Conservation (phyloP, 192 early-diverging fungal genomes). For the Coemansia sp. region DNA sequence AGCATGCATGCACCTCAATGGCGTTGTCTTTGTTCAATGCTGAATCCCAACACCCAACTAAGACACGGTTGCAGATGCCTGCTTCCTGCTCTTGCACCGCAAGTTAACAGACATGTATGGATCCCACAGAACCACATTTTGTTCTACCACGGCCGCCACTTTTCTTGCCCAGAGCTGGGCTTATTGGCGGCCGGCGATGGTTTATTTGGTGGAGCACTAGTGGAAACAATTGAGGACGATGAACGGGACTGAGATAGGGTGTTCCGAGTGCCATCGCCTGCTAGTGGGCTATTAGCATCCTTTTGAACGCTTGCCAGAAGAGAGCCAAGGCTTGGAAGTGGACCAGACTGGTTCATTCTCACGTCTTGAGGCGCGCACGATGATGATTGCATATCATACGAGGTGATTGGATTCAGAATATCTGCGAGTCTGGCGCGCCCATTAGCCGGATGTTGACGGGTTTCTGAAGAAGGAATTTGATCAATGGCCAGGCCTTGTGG, state of each 20-base stretch:
- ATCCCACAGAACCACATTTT: not conserved
- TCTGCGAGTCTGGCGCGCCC: constrained; percentile 32
- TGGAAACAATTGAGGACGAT: constrained; percentile 1
- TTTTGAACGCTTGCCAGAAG: constrained; percentile 39
- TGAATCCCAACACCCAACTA: too few species aligned
- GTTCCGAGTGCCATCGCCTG: constrained; percentile 2
- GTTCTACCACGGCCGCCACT: constrained; percentile 50
- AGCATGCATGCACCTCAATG: constrained; percentile 7
- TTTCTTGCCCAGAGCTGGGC: constrained; percentile 20
- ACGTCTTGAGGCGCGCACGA: not conserved
- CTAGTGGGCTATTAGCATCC: not conserved
- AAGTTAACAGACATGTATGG: constrained; percentile 1
- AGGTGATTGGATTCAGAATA: constrained; percentile 42
- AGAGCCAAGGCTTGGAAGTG: constrained; percentile 41
- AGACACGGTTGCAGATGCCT: too few species aligned
- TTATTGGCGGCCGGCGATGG: constrained; percentile 9
- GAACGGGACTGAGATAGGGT: not conserved
- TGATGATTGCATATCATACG: not conserved
- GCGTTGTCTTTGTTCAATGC: not conserved
- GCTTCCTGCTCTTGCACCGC: not conserved
- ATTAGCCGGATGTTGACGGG: constrained; percentile 16
- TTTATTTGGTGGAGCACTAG: not conserved
- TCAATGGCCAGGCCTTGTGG: constrained; percentile 5
- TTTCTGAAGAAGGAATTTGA: not conserved
- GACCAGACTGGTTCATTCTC: constrained; percentile 24